Percentiles rank a stretch among this genome's conserved stretches.
Evolutionary conservation across 352 stramenopile species (phyloP).

Genomic region (Globisporangium camurandrum): DNA sequence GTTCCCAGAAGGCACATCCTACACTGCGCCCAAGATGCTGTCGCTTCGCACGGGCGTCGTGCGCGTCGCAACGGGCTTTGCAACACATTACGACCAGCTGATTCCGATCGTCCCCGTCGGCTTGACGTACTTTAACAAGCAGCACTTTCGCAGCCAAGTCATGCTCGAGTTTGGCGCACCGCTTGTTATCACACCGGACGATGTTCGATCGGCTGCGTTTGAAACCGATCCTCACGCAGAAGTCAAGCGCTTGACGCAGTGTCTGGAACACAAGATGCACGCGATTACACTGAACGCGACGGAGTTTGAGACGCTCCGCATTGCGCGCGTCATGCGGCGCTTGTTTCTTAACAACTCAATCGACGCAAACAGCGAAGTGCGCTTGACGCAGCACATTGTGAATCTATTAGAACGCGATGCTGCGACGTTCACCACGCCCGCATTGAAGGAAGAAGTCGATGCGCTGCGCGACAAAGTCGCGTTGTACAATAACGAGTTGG

Average conservation of each 20-base stretch:
- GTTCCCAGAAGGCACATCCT: conserved; percentile 76
- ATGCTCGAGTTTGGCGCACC: conserved; percentile 64
- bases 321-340: conserved; percentile 55
- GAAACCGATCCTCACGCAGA: conserved; percentile 21
- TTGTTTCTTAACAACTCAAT: conserved; percentile 64
- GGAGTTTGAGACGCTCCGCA: conserved; percentile 53
- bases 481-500: conserved; percentile 50
- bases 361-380: conserved; percentile 63
- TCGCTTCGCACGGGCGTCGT: conserved; percentile 64
- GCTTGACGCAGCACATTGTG: conserved; percentile 72
- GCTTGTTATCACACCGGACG: conserved; percentile 33
- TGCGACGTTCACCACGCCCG: conserved; percentile 15
- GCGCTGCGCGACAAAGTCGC: conserved; percentile 42
- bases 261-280: conserved; percentile 35
- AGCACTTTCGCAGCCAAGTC: conserved; percentile 67
- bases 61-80: conserved; percentile 64
- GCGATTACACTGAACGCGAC: conserved; percentile 52
- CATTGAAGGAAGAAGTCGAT: conserved; percentile 27
- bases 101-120: conserved; percentile 67
- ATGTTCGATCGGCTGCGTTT: conserved; percentile 28
- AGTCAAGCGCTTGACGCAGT: conserved; percentile 34
- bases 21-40: conserved; percentile 75
- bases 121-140: conserved; percentile 82
- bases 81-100: conserved; percentile 52
- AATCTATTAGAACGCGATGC: conserved; percentile 47